Percentiles rank a stretch among this genome's conserved stretches.
Evolutionary conservation across 2,329 filamentous ascomycete species (phyloP).

Genomic region (Fusarium irregulare): DNA sequence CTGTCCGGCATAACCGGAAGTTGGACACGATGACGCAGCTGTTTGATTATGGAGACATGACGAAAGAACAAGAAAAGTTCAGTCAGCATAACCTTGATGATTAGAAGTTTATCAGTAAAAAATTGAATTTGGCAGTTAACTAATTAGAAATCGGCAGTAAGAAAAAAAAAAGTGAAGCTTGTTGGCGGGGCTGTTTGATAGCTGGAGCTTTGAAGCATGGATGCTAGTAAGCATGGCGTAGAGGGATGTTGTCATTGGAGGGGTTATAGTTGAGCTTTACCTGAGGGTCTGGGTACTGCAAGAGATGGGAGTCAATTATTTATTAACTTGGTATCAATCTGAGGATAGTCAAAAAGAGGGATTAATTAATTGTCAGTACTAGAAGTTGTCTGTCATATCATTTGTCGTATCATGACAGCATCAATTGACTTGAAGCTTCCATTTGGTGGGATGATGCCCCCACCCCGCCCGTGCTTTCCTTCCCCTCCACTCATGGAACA

Average conservation of each 20-base stretch:
- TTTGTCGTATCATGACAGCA: constrained; percentile 29
- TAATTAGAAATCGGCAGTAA: background rate
- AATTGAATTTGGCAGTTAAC: background rate
- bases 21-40: constrained; percentile 24
- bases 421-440: constrained; percentile 22
- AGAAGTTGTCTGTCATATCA: background rate
- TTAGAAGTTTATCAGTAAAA: constrained; percentile 29
- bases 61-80: constrained; percentile 24
- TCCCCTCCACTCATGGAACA: constrained; percentile 29
- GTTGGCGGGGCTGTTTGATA: constrained; percentile 3
- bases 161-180: background rate
- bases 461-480: background rate
- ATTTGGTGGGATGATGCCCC: constrained; percentile 35
- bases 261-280: constrained; percentile 14
- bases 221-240: constrained; percentile 21
- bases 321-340: no score
- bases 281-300: no score
- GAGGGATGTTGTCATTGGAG: constrained; percentile 39
- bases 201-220: constrained; percentile 20
- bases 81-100: constrained; percentile 31
- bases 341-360: background rate
- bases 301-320: background rate
- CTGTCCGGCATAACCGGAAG: constrained; percentile 20
- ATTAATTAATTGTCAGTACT: background rate
- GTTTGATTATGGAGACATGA: constrained; percentile 41